Percentiles rank a stretch among this genome's conserved stretches.
Conservation (phyloP, 1,139 yeast species). For the Keqinozyma sinolaborantium region DNA sequence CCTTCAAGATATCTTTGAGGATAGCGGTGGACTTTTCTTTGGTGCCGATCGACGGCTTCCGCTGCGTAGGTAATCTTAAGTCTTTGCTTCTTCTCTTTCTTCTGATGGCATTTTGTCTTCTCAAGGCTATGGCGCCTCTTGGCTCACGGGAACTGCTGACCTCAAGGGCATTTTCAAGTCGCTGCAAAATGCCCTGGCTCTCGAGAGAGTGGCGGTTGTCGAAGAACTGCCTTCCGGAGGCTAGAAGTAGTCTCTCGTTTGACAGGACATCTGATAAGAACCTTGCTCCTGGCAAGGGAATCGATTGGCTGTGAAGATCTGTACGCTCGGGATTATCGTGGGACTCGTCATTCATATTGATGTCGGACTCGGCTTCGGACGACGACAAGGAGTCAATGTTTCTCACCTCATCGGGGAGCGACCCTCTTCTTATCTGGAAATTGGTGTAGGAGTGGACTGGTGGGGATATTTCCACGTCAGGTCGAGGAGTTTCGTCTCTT, state of each 20-base stretch:
- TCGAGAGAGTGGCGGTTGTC: constrained; percentile 8
- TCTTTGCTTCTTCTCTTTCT: neutral
- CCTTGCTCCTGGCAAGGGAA: too few relatives aligned
- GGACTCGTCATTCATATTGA: constrained; percentile 2
- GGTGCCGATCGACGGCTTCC: neutral
- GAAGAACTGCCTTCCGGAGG: constrained; percentile 21
- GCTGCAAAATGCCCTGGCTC: neutral
- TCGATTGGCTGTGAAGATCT: constrained; percentile 6
- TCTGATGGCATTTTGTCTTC: constrained; percentile 13
- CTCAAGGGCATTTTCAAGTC: neutral
- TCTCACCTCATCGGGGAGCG: neutral
- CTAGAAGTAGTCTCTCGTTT: constrained; percentile 18
- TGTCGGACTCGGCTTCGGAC: constrained; percentile 4
- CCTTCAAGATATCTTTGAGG: neutral
- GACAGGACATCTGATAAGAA: constrained; percentile 14
- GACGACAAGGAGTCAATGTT: neutral
- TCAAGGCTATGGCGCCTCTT: constrained; percentile 4
- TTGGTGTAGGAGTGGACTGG: neutral
- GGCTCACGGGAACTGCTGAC: neutral
- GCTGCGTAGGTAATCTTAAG: neutral
- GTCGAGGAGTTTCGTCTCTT: neutral
- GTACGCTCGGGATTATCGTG: constrained; percentile 3
- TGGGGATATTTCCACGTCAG: too few relatives aligned
- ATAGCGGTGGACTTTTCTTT: neutral
- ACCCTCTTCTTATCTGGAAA: constrained; percentile 1